A percentile compares a stretch with the other conserved stretches of the same genome.
Conservation (phyloP, 2,329 filamentous ascomycete species). For the Fusarium verticillioides region DNA sequence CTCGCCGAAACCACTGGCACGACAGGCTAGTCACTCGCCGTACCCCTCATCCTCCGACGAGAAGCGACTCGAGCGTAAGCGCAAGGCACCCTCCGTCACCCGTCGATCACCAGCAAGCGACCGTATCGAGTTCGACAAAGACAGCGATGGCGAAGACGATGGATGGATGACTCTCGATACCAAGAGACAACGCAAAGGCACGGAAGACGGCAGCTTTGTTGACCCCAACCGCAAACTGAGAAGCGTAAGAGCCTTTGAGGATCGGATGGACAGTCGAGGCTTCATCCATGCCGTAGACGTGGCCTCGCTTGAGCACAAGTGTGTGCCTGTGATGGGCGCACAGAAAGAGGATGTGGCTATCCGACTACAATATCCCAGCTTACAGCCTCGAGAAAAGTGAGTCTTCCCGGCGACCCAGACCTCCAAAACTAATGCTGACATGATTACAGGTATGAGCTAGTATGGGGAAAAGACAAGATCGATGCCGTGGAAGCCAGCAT, state of each 20-base stretch:
- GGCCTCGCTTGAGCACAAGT: constrained; percentile 62
- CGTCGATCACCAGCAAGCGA: constrained; percentile 60
- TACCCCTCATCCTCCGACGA: constrained; percentile 56
- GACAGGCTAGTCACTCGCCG: constrained; percentile 56
- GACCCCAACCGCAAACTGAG: constrained; percentile 61
- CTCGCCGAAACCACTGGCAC: constrained; percentile 54
- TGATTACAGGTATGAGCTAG: constrained; percentile 65
- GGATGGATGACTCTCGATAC: constrained; percentile 62
- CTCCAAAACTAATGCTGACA: constrained; percentile 26
- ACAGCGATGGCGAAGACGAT: constrained; percentile 63
- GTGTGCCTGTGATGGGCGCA: constrained; percentile 61
- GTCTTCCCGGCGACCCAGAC: constrained; percentile 17
- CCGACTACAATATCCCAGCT: constrained; percentile 86
- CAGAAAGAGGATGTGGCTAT: constrained; percentile 67
- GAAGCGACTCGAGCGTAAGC: constrained; percentile 57
- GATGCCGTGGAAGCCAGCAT: constrained; percentile 80
- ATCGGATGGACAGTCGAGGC: constrained; percentile 53
- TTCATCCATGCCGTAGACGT: constrained; percentile 71
- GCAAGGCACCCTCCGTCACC: constrained; percentile 55
- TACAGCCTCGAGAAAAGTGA: constrained; percentile 74
- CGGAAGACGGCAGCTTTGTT: constrained; percentile 53
- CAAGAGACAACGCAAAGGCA: constrained; percentile 59
- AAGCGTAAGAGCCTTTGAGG: constrained; percentile 59
- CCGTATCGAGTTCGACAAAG: constrained; percentile 62
- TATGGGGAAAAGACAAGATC: constrained; percentile 81